Evolutionary conservation across 2,329 filamentous ascomycete species (phyloP), one percentile per base, ranked within the genome.

Genomic region (Phaeosphaeriaceae sp.): DNA sequence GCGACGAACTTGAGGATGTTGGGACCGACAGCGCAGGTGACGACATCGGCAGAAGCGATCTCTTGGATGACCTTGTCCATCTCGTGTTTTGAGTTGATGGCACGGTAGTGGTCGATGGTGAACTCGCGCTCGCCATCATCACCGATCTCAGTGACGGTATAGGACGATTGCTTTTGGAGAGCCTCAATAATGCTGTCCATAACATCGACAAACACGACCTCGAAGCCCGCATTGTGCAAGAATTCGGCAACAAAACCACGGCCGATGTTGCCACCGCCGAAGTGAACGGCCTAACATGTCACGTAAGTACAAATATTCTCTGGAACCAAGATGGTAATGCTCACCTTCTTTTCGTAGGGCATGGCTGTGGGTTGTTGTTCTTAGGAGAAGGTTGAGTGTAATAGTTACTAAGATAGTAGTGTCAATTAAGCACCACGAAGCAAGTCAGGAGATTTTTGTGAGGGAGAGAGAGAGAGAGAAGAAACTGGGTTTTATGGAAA

Each of bases 1-100:
- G 94, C 94, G 70, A 99, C 94, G 77, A 96, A 97, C 78, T 90
- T 92, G 71, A 99, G 88, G 70, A 99, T 88, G 76, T 92, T 95
- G 66, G 94, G 94, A 36, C 94, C 94, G 60, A 99, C 94, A 16
- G 94, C 96, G 77, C 94, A 99, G 58, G 94, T 99, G 66, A 99
- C 91, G 44, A 96, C 79, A 56, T 96, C 92, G 33, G 93, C 92
- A 17, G 87, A 88, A 47, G 88, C 83, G 66, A 97, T 96, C 79
- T 94, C 90, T 38, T 93, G 77, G 61, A 97, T 77, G 46, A 96
- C 85, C 46, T 93, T 87, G 45, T 82, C 81, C 78, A 95, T 88
- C 71, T 96, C 81, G 58, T 87, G 86, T 78, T 89, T 92, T 63
- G 91, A 95, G 85, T 97, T 97, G 83, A 97, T 89, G 76, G 94